Evolutionary conservation across 2,329 filamentous ascomycete species (phyloP), one percentile per base, ranked within the genome.

Genomic region (Xylariaceae sp.): DNA sequence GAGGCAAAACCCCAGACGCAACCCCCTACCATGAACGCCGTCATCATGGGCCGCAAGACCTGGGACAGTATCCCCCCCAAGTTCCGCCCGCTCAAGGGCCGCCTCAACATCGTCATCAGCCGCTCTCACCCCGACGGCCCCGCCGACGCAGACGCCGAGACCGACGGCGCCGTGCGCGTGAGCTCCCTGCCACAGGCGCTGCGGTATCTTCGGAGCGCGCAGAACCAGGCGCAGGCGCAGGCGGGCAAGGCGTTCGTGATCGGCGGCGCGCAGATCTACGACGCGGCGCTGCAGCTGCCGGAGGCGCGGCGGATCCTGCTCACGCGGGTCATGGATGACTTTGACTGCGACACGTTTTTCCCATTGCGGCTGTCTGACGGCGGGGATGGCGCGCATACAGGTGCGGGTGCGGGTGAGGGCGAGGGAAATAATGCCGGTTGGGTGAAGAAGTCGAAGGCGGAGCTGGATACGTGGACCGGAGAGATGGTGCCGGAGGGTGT

Each of bases 1-100:
- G n/a, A 29, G 22, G 22, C 22, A 26, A 43, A 28, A 34, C 35
- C 17, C 35, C 37, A 67, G 64, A 46, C 56, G 3, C 54, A 64
- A 2, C 43, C 64, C 7, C 49, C 59, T 1, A 53, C 67, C 32
- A 43, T 68, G 51, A 91, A 90, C 63, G 86, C 87, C 15, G 87
- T 97, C 38, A 85, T 98, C 53, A 98, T 98, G 93, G 93, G 93
- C 45, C 86, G 93, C 59, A 96, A 94, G 66, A 98, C 93, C 0
- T 98, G 91, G 84, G 89, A 95, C 39, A 89, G 83, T 50, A 91
- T 98, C 45, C 91, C 93, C 2, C 60, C 72, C 6, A 76, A 73
- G 38, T 89, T 93, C 61, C 77, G 89, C 2, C 93, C 93, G 15
- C 73, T 98, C 26, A 83, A 80, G 47, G 85, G 81, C 48, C 74